phyloP scores from a whole-genome alignment of 768 basidiomycete genomes.

The Phanerodontia chrysosporium region DNA sequence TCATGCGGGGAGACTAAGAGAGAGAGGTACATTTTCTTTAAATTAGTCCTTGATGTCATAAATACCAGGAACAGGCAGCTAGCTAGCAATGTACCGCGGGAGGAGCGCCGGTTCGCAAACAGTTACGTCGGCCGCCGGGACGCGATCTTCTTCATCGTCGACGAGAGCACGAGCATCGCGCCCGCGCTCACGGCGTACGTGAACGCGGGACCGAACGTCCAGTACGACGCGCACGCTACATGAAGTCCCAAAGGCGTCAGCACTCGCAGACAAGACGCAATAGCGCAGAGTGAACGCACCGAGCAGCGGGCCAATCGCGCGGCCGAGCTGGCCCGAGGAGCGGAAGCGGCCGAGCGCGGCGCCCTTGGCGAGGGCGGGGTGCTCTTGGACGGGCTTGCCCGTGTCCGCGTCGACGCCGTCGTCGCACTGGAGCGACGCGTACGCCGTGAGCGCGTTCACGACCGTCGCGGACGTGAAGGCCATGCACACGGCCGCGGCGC shows the following conservation, averaged over 20 bases:
- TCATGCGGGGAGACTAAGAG: too few species aligned
- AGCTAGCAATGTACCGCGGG: too few species aligned
- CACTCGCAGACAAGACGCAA: slow-evolving; percentile 2
- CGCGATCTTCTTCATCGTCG: slow-evolving; percentile 44
- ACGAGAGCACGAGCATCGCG: slow-evolving; percentile 59
- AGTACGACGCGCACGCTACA: slow-evolving; percentile 80
- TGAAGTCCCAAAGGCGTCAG: slow-evolving; percentile 6
- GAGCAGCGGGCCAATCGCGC: slow-evolving; percentile 89
- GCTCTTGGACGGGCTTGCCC: slow-evolving; percentile 49
- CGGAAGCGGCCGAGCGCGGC: slow-evolving; percentile 82
- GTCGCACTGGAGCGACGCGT: slow-evolving; percentile 88
- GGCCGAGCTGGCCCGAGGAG: slow-evolving; percentile 90
- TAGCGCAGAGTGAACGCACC: slow-evolving; percentile 41
- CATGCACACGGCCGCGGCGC: slow-evolving; percentile 75
- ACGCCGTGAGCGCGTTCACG: slow-evolving; percentile 88
- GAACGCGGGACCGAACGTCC: slow-evolving; percentile 78
- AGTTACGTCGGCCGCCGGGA: not conserved
- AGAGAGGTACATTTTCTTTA: too few species aligned
- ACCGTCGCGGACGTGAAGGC: slow-evolving; percentile 96
- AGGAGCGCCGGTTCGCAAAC: too few species aligned
- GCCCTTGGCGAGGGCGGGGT: slow-evolving; percentile 77
- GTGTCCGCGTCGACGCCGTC: slow-evolving; percentile 55
- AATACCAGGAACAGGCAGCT: not conserved
- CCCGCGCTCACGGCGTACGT: slow-evolving; percentile 67
- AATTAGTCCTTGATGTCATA: not conserved